These are phyloP conservation scores for Coemansia javaensis DNA, from an alignment of 192 early-diverging fungal genomes.

Conservation along the genomic window DNA sequence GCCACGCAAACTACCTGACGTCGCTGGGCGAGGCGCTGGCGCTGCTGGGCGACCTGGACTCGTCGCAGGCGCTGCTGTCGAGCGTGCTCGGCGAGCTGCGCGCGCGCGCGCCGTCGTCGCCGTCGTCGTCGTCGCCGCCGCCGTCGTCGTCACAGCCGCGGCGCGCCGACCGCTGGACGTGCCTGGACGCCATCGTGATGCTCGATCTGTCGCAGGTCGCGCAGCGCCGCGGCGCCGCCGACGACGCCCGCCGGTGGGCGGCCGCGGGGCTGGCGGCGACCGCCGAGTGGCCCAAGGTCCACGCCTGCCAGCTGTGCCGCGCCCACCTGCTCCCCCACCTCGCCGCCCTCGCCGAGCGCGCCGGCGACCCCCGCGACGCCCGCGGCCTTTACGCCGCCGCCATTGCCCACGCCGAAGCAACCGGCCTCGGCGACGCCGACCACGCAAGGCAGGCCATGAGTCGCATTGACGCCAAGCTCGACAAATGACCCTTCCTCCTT, in stretches of 20 bases:
- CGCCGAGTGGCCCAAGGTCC: neutral
- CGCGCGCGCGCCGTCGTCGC: constrained; percentile 3
- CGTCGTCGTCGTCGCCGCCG: too few species aligned
- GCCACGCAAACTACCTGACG: constrained; percentile 20
- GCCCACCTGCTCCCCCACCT: constrained; percentile 21
- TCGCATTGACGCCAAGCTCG: too few species aligned
- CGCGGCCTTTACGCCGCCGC: constrained; percentile 8
- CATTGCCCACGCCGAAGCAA: too few species aligned
- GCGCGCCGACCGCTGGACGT: constrained; percentile 26
- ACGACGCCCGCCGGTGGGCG: constrained; percentile 19
- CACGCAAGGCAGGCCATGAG: too few species aligned
- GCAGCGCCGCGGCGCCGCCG: neutral
- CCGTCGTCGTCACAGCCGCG: too few species aligned
- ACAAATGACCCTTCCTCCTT: too few species aligned
- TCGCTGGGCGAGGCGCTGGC: constrained; percentile 43
- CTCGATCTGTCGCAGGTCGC: constrained; percentile 35
- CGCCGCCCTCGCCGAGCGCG: constrained; percentile 4
- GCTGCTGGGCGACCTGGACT: constrained; percentile 18
- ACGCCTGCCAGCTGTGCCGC: constrained; percentile 38
- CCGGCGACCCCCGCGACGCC: constrained; percentile 6
- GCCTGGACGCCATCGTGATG: constrained; percentile 45
- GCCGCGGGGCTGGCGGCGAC: constrained; percentile 6
- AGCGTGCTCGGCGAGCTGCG: constrained; percentile 24
- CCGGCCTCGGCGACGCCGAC: too few species aligned
- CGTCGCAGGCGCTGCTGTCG: constrained; percentile 14